Evolutionary conservation across 2,329 filamentous ascomycete species (phyloP).

Genomic region (Colletotrichum sp.): DNA sequence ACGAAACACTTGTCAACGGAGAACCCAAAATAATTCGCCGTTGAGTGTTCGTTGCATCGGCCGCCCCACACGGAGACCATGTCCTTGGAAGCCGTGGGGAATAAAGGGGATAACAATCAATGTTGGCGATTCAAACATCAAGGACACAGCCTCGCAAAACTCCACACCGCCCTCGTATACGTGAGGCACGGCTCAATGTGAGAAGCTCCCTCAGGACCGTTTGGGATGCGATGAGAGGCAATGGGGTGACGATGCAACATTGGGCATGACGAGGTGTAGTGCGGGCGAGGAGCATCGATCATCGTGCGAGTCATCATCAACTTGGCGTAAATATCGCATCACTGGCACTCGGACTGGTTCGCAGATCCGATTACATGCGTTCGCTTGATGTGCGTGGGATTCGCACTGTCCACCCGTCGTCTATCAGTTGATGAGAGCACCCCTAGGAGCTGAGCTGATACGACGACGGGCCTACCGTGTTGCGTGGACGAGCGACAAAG

Average conservation of each 20-base stretch:
- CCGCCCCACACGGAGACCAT: neutral
- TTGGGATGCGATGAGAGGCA: neutral
- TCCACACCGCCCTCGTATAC: constrained; percentile 7
- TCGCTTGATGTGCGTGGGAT: neutral
- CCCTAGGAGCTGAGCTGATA: neutral
- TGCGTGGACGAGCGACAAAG: neutral
- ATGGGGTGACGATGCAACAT: neutral
- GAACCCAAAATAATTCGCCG: constrained; percentile 1
- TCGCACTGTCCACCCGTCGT: neutral
- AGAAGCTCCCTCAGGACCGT: neutral
- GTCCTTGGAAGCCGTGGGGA: neutral
- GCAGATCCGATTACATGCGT: neutral
- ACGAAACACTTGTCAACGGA: constrained; percentile 18
- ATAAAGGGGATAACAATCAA: neutral
- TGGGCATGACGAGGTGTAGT: neutral
- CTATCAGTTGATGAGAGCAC: neutral
- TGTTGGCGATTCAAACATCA: neutral
- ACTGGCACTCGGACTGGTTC: neutral
- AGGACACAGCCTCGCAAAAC: neutral
- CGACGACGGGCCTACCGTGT: neutral
- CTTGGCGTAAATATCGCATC: neutral
- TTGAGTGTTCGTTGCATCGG: neutral
- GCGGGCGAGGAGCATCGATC: neutral
- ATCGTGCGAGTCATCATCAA: neutral
- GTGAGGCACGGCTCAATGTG: constrained; percentile 7